Base-by-base conservation (phyloP, 768 basidiomycete species). In the Boletus reticulatus region DNA sequence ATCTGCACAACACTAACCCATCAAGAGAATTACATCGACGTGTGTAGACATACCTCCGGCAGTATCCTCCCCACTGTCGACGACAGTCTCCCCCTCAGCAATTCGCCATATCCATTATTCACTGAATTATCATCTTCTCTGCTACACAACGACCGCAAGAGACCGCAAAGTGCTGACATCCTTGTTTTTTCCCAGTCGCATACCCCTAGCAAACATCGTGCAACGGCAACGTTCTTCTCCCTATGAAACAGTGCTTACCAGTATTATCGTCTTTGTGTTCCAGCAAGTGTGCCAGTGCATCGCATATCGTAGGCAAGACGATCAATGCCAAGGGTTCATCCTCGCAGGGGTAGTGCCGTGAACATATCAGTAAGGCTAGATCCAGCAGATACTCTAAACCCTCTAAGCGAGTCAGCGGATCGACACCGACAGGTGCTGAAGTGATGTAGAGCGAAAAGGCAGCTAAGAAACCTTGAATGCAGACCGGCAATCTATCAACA, bases 241-340 rank as follows among this genome's bases (percentile, higher is more conserved):
- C 64, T 4, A 24, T 13, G 14, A 34, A 14, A 20, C 36, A 17
- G 31, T n/a, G 47, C 74, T 55, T 60, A 77, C 76, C 53, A 4
- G 65, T 55, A 13, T 37, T 44, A 19, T 62, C 48, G 22, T 70
- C 64, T 31, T 53, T 55, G 36, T 66, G 48, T 43, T 62, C 65
- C 31, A 77, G 53, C 16, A 88, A 60, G 45, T 65, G 71, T 3
- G 66, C 52, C 50, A 89, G 60, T 12, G 80, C 84, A 32, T 64
- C 58, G 56, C 82, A 88, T 51, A 89, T 67, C 16, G 71, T 67
- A 10, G 82, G 77, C 46, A 75, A 75, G 11, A 79, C 68, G 29
- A 84, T 59, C 43, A 85, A 60, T 11, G 80, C 80, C 24, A 87
- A 70, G 3, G 79, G 71, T 55, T 80, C 80, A 29, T 82, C 77